Evolutionary conservation across 208 protist species (phyloP).

Genomic region (Trypanosoma vivax): DNA sequence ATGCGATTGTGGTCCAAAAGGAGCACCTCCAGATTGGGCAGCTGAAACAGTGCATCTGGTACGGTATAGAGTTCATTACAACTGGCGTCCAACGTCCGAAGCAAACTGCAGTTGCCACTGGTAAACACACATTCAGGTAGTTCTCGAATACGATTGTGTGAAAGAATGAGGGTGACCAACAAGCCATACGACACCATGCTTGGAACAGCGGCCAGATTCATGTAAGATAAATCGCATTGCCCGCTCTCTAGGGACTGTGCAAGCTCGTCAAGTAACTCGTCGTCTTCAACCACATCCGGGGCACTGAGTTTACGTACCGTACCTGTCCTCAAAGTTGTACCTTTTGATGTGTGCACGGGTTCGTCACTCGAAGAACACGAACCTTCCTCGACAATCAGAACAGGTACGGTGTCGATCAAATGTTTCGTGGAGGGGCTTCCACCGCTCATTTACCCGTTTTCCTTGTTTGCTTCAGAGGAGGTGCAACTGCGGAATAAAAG

Average conservation of each 20-base stretch:
- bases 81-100: constrained; percentile 53
- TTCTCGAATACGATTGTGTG: constrained; percentile 45
- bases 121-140: constrained; percentile 40
- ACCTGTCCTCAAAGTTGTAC: too few species aligned
- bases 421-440: too few species aligned
- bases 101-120: constrained; percentile 19
- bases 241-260: constrained; percentile 26
- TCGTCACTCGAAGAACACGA: too few species aligned
- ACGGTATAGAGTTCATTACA: constrained; percentile 55
- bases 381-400: too few species aligned
- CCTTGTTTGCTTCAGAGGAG: background rate
- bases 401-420: too few species aligned
- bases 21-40: constrained; percentile 59
- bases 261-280: constrained; percentile 47
- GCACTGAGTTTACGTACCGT: constrained; percentile 7
- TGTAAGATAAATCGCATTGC: constrained; percentile 56
- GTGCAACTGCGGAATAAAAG: too few species aligned
- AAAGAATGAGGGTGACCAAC: constrained; percentile 44
- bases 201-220: constrained; percentile 35
- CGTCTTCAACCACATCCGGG: background rate
- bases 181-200: constrained; percentile 25
- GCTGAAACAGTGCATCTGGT: constrained; percentile 51
- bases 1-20: constrained; percentile 70
- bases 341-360: too few species aligned
- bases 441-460: too few species aligned